Base-by-base conservation (phyloP, 805 yeast genomes). In the Ogataea salicorniae region DNA sequence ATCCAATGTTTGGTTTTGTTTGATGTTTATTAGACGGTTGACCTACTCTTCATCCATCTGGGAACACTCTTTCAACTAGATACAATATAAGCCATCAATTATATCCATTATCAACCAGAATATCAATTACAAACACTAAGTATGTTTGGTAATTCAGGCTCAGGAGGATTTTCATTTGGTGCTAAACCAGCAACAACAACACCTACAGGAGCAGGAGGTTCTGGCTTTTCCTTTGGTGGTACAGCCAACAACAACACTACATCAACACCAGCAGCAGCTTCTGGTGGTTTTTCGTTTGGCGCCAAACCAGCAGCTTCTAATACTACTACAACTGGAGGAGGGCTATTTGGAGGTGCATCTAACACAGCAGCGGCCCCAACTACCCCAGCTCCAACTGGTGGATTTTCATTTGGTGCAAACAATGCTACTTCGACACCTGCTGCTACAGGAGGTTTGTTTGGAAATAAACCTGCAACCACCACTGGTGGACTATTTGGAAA, bases 401-500 rank as follows among this genome's bases (percentile, higher is more conserved):
- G 49, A 46, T 46, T 47, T 15, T 42, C 46, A 5, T 38, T 44
- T 43, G 41, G 41, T 18, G 6, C 33, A 14, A 39, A 26, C 39
- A 36, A 36, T 11, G 11, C 31, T 36, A 8, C 18, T 34, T 36
- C 42, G 29, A 37, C 41, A 29, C 40, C 34, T 31, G 26, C 36
- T n/a, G 14, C 49, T 52, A 7, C 42, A 51, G 48, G 47, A 15
- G 37, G 29, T 7, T 33, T 17, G 11, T 20, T 20, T 58, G 46
- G 26, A 34, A 20, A 34, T 42, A 36, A 17, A 40, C 44, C 45
- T 51, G 52, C 22, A 45, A 29, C 47, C 45, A 46, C 46, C 6
- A 37, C 56, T 5, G 58, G 61, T 55, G 14, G 47, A 51, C 4
- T 20, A 9, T 39, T 49, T 41, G 54, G 54, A 15, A 42, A 50